These are phyloP conservation scores for Teratosphaeria gauchensis DNA, from an alignment of 2,329 filamentous ascomycete genomes.

Conservation along the genomic window DNA sequence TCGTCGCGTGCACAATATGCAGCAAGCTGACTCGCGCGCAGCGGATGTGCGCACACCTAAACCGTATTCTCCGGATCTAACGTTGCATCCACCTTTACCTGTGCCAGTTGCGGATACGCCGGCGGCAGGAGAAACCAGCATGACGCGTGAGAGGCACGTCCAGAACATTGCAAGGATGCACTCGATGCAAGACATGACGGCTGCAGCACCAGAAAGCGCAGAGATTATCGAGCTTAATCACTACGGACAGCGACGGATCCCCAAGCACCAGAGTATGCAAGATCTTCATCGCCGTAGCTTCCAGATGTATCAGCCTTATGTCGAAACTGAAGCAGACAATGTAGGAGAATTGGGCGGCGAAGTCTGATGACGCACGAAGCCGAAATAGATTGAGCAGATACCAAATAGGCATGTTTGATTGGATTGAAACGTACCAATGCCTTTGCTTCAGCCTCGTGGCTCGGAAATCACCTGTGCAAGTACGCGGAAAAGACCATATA, in stretches of 20 bases:
- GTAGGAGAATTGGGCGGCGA: conserved; percentile 6
- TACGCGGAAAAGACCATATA: background rate
- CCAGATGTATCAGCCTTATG: conserved; percentile 18
- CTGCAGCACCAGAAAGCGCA: background rate
- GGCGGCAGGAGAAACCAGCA: background rate
- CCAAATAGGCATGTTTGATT: no score
- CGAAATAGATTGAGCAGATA: background rate
- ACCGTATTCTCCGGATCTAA: background rate
- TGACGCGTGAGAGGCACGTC: background rate
- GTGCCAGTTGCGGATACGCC: conserved; percentile 6
- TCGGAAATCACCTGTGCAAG: background rate
- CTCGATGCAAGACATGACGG: conserved; percentile 3
- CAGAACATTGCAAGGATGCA: conserved; percentile 5
- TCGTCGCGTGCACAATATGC: background rate
- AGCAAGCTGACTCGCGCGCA: background rate
- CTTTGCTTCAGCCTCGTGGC: background rate
- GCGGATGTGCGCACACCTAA: background rate
- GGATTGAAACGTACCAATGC: no score
- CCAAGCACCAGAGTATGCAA: conserved; percentile 12
- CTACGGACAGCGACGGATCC: background rate
- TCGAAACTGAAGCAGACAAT: conserved; percentile 12
- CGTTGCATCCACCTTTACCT: conserved; percentile 9
- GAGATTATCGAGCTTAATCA: background rate
- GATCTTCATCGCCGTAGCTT: conserved; percentile 8
- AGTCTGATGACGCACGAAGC: background rate